Conservation (phyloP, 805 yeast species). For the Wickerhamomyces rabaulensis region DNA sequence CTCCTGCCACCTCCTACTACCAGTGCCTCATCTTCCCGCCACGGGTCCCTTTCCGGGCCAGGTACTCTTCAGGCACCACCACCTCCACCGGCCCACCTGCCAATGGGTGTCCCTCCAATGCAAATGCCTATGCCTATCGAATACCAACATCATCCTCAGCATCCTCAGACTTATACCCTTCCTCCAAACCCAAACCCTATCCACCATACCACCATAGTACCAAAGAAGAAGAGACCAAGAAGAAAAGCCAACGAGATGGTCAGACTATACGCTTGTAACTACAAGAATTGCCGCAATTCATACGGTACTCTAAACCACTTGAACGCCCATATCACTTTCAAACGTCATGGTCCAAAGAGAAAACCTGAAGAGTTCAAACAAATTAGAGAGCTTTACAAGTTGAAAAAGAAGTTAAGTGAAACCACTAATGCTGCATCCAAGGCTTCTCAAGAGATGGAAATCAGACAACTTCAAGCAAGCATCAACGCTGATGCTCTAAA, state of each 20-base stretch:
- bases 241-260: conserved; percentile 52
- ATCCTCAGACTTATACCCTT: neutral
- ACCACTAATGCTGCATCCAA: neutral
- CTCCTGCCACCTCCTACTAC: neutral
- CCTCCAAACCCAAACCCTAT: neutral
- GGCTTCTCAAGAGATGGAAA: neutral
- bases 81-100: neutral
- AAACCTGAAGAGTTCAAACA: conserved; percentile 50
- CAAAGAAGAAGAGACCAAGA: conserved; percentile 41
- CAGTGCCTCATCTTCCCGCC: neutral
- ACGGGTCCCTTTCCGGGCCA: neutral
- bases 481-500: neutral
- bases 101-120: neutral
- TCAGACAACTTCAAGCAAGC: neutral
- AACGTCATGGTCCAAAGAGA: conserved; percentile 50
- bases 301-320: conserved; percentile 58
- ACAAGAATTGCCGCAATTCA: conserved; percentile 42
- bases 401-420: conserved; percentile 30
- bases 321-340: conserved; percentile 50
- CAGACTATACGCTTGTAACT: conserved; percentile 46
- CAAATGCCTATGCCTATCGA: neutral
- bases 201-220: conserved; percentile 3
- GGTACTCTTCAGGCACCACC: neutral
- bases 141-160: neutral
- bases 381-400: conserved; percentile 39